These are phyloP conservation scores for Hymenoscyphus occultus DNA, from an alignment of 2,329 filamentous ascomycete genomes.

Conservation along the genomic window DNA sequence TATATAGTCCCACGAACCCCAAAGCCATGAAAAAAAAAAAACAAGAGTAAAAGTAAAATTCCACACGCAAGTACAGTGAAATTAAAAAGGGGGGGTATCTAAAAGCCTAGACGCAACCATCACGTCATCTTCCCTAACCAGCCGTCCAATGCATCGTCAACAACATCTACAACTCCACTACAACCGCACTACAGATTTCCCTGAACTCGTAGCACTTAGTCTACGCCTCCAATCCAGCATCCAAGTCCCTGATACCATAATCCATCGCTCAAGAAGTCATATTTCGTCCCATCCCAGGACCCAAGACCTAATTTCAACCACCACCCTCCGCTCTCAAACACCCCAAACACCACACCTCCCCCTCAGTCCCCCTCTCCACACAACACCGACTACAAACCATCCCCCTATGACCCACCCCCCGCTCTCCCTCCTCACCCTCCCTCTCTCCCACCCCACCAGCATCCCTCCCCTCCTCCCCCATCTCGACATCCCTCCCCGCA, in stretches of 20 bases:
- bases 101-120: too few relatives aligned
- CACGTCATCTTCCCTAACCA: too few relatives aligned
- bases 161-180: too few relatives aligned
- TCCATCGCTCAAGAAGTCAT: not conserved
- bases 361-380: constrained; percentile 60
- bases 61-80: too few relatives aligned
- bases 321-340: constrained; percentile 44
- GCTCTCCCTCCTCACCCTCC: not conserved
- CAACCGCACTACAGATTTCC: too few relatives aligned
- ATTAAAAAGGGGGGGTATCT: too few relatives aligned
- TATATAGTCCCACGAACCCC: too few relatives aligned
- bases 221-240: too few relatives aligned
- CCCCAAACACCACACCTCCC: constrained; percentile 64
- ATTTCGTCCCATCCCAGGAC: not conserved
- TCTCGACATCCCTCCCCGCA: constrained; percentile 25
- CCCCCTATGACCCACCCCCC: constrained; percentile 28
- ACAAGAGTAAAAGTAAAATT: too few relatives aligned
- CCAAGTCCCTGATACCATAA: not conserved
- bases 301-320: not conserved
- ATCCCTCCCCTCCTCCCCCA: constrained; percentile 14
- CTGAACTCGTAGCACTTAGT: too few relatives aligned
- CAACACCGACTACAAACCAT: constrained; percentile 67
- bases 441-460: not conserved
- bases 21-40: too few relatives aligned
- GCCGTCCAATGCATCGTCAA: too few relatives aligned